Percentiles rank a stretch among this genome's conserved stretches.
Evolutionary conservation across 2,329 filamentous ascomycete species (phyloP).

Genomic region (Trichoderma koningii): DNA sequence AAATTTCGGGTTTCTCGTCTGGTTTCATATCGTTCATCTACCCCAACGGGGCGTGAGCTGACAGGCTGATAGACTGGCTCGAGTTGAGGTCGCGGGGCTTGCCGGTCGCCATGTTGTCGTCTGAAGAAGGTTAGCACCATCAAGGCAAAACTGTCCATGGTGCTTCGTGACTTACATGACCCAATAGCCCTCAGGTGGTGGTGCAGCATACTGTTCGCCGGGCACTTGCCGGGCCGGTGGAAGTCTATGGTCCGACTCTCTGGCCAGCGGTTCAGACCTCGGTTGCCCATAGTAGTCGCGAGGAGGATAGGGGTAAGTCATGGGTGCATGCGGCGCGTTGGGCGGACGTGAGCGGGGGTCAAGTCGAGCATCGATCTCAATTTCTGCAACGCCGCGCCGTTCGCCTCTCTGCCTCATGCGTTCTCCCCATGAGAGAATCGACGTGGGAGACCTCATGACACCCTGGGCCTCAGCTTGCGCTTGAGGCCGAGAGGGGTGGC

Average conservation of each 20-base stretch:
- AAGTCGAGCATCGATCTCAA: conserved; percentile 32
- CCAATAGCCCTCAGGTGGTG: conserved; percentile 31
- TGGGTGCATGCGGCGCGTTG: not conserved
- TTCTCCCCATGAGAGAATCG: conserved; percentile 32
- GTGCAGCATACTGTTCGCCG: conserved; percentile 21
- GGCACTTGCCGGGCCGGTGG: conserved; percentile 29
- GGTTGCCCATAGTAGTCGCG: conserved; percentile 4
- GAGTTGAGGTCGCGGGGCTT: conserved; percentile 2
- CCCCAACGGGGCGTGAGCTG: conserved; percentile 21
- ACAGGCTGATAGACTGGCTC: conserved; percentile 30
- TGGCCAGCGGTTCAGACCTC: conserved; percentile 8
- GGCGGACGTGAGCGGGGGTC: conserved; percentile 25
- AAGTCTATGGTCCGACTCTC: conserved; percentile 12
- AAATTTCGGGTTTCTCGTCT: conserved; percentile 28
- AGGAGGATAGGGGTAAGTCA: not conserved
- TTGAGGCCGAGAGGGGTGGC: conserved; percentile 12
- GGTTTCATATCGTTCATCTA: conserved; percentile 28
- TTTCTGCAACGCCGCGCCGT: conserved; percentile 29
- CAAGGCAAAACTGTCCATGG: not conserved
- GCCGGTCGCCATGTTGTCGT: conserved; percentile 23
- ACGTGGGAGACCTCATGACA: conserved; percentile 26
- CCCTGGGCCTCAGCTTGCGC: conserved; percentile 4
- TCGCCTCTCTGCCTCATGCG: conserved; percentile 30
- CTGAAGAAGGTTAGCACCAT: conserved; percentile 31
- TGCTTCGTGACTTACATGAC: conserved; percentile 33